Conservation (phyloP, 495 filamentous ascomycete genomes). For the Penicillium mononematosum region DNA sequence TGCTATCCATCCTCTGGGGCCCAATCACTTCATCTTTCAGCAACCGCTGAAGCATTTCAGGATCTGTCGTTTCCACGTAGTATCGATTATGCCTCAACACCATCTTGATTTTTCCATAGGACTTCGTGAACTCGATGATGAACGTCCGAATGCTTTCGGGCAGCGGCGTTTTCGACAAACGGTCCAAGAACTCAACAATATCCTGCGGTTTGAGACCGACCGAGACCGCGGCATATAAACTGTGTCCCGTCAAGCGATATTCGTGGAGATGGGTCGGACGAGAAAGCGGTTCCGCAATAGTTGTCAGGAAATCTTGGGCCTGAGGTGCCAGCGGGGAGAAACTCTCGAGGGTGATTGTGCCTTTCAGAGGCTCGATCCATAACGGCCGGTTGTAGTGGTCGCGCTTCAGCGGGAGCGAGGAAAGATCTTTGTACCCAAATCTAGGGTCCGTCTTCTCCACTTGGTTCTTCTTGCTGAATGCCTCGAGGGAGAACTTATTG, state of each 20-base stretch:
- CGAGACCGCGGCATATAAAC: constrained; percentile 91
- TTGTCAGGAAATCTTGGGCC: constrained; percentile 92
- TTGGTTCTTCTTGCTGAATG: constrained; percentile 42
- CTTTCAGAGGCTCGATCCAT: constrained; percentile 84
- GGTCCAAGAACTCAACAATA: constrained; percentile 84
- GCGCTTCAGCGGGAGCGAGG: constrained; percentile 74
- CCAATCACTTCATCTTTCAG: constrained; percentile 72
- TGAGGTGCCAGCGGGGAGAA: constrained; percentile 82
- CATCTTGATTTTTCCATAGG: constrained; percentile 93
- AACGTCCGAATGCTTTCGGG: constrained; percentile 75
- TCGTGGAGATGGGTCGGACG: constrained; percentile 88
- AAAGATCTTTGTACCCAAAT: constrained; percentile 76
- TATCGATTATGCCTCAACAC: constrained; percentile 92
- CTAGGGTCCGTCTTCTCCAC: constrained; percentile 45
- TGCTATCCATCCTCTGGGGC: constrained; percentile 58
- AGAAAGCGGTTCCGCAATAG: constrained; percentile 89
- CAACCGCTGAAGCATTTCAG: constrained; percentile 77
- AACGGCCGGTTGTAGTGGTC: constrained; percentile 87
- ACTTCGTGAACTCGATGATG: constrained; percentile 79
- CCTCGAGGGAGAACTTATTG: constrained; percentile 63
- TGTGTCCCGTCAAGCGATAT: constrained; percentile 87
- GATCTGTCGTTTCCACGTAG: constrained; percentile 88
- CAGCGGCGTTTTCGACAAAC: constrained; percentile 81
- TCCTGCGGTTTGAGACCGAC: constrained; percentile 84
- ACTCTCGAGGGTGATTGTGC: constrained; percentile 90